Base-by-base conservation (phyloP, 805 yeast genomes). In the Wickerhamomyces chaumierensis region DNA sequence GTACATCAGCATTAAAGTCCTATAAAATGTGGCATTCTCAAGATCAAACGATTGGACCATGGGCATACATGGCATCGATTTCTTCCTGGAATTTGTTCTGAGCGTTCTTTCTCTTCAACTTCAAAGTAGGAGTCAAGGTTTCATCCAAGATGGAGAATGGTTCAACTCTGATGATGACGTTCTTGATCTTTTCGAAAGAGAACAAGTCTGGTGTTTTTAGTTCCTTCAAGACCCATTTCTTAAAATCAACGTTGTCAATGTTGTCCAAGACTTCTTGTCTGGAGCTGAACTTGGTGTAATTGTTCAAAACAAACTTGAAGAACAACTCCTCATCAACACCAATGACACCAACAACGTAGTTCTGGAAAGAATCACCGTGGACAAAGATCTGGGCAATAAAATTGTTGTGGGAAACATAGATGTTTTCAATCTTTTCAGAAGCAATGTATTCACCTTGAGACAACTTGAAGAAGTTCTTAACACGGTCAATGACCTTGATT, bases 391-490 rank as follows among this genome's bases (percentile, higher is more conserved):
- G 86, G 4, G 68, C 51, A 15, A 75, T 52, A 21, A 64, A 55
- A 2, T 81, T 68, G 47, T 71, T 68, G 19, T 65, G 60, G 0
- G 81, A 65, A 27, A 76, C 54, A 53, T 81, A 80, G n/a, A 62
- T 58, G 50, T 76, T 78, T 52, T 81, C 90, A 47, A 81, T 73
- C 57, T 73, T 78, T 51, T 81, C 92, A 15, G 86, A 83, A 1
- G 87, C 81, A 39, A 81, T 71, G 56, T 81, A 81, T 58, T 74
- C 79, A 36, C 80, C 80, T 52, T 74, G 80, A 3, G 78, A 63
- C 39, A 74, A 54, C 47, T 81, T 81, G 66, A 81, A 81, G 61
- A 81, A 81, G 60, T 81, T 82, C 63, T 81, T 81, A 31, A 81
- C 86, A 44, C 92, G 66, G 52, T 82, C 92, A 48, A 81, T 68